Conservation (phyloP, 179 eudicot genomes). For the Camellia oleifera region DNA sequence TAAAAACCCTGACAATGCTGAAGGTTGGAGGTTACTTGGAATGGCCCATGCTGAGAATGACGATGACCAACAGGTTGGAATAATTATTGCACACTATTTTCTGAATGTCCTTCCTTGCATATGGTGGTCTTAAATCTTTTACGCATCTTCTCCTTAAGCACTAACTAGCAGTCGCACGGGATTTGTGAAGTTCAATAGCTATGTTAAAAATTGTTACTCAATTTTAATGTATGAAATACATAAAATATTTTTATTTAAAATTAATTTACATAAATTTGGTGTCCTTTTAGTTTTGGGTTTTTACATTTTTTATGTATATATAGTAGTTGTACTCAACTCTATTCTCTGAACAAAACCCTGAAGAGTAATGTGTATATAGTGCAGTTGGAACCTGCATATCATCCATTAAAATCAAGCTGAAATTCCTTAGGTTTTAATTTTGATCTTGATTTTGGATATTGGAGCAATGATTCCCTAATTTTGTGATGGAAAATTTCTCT, state of each 20-base stretch:
- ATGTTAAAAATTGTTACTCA: too few species aligned
- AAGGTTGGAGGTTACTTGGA: constrained; percentile 98
- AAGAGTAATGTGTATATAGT: not conserved
- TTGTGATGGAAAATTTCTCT: constrained; percentile 12
- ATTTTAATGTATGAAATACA: too few species aligned
- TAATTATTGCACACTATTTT: constrained; percentile 14
- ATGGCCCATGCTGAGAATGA: constrained; percentile 98
- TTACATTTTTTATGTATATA: not conserved
- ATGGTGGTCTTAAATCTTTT: not conserved
- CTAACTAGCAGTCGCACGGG: too few species aligned
- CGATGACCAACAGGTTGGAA: constrained; percentile 91
- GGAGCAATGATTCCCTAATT: not conserved
- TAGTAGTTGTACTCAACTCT: not conserved
- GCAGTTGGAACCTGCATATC: not conserved
- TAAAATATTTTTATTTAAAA: too few species aligned
- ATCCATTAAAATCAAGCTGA: not conserved
- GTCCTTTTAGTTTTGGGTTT: too few species aligned
- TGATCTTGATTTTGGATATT: constrained; percentile 6
- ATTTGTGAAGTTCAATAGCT: too few species aligned
- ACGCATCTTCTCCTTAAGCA: not conserved
- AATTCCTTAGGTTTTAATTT: not conserved
- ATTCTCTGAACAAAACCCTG: not conserved
- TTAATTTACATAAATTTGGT: too few species aligned
- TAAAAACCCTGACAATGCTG: constrained; percentile 88
- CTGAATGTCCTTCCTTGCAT: not conserved